Base-by-base conservation (phyloP, 2,329 filamentous ascomycete genomes). In the Aspergillus piperis region DNA sequence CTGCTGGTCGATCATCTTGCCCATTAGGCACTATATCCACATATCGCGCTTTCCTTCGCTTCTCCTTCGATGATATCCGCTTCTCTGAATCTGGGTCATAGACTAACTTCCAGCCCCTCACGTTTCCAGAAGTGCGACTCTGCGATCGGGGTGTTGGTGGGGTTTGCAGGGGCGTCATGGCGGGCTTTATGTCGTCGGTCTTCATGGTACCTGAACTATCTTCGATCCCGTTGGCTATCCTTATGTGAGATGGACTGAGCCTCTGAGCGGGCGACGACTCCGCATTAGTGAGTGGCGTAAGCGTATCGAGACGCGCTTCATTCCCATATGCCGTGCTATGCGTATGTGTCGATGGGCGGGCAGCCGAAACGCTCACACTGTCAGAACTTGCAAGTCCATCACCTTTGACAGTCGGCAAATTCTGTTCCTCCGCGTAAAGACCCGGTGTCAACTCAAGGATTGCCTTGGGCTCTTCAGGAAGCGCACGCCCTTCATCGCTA, bases 341-440 rank as follows among this genome's bases (percentile, higher is more conserved):
- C 59, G 80, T 77, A 60, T 80, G 74, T 64, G 80, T 78, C 67
- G 80, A 78, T 68, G 81, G 80, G 76, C 87, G 90, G 77, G 90
- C 90, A 66, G 89, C 82, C 57, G 91, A 91, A 48, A 89, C 91
- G 54, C 84, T 83, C 57, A 87, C 86, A 78, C 88, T 92, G 59
- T 84, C 82, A 71, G 90, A 92, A 77, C 87, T 91, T 59, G 88
- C 85, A 54, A 90, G 92, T 70, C 86, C 88, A 68, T 88, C 83
- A 63, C 86, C 88, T 75, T 88, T 89, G 71, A 89, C 44, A 41
- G 64, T 66, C 27, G 63, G 62, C 15, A 64, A 61, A 56, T 64
- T 63, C 55, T 54, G 36, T 39, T 47, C 27, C 25, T 64, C 62
- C 39, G 66, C 57, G 57, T 64, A 57, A 44, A 57, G 50, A 39